Evolutionary conservation across 306 rosid genomes (phyloP).

Genomic region (Quercus engelmannii): DNA sequence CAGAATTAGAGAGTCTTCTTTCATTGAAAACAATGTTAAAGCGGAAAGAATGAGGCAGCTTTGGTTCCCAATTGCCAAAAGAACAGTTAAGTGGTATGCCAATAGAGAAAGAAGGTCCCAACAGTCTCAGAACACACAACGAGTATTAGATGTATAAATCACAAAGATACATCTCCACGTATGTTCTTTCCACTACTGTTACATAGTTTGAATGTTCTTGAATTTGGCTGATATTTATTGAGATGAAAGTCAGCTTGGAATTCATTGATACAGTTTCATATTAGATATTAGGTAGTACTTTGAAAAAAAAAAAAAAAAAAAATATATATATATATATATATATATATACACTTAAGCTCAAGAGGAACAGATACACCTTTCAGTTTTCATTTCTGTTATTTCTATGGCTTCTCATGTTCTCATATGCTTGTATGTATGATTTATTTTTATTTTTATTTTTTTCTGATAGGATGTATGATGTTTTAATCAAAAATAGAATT

Average conservation of each 20-base stretch:
- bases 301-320: neutral
- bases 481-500: neutral
- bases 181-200: neutral
- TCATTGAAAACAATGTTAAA: constrained; percentile 37
- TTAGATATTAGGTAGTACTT: constrained; percentile 28
- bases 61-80: constrained; percentile 87
- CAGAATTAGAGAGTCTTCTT: constrained; percentile 33
- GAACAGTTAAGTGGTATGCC: constrained; percentile 91
- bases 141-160: constrained; percentile 48
- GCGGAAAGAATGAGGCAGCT: constrained; percentile 64
- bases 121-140: constrained; percentile 31
- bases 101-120: constrained; percentile 71
- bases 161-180: constrained; percentile 10
- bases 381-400: constrained; percentile 15
- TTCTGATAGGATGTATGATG: neutral
- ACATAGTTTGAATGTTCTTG: neutral
- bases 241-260: constrained; percentile 14
- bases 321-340: too few relatives aligned
- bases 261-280: constrained; percentile 17
- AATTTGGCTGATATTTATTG: neutral
- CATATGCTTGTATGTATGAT: neutral
- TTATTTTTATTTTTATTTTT: too few relatives aligned
- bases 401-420: neutral
- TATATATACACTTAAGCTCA: neutral
- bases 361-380: constrained; percentile 23